Evolutionary conservation across 352 stramenopile species (phyloP).

Genomic region (Phytopythium sindhum): DNA sequence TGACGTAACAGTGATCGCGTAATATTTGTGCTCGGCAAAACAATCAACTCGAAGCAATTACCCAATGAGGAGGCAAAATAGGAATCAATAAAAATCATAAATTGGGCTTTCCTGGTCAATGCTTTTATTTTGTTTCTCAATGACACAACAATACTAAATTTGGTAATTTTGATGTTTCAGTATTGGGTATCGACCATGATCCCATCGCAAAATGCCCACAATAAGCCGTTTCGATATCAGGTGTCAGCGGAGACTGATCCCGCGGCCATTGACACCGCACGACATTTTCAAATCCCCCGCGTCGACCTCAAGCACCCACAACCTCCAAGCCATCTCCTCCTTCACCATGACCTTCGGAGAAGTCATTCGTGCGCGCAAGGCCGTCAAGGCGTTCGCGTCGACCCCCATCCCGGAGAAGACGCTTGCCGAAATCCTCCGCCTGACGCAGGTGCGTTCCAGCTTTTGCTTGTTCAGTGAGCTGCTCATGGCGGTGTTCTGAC

Average conservation of each 20-base stretch:
- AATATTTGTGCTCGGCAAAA: neutral
- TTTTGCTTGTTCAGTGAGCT: neutral
- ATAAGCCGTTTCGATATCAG: no score
- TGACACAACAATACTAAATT: no score
- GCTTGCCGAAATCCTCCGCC: conserved; percentile 55
- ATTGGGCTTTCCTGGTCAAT: no score
- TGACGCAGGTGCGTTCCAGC: conserved; percentile 42
- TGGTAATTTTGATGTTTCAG: no score
- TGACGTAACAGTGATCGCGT: neutral
- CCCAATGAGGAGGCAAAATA: no score
- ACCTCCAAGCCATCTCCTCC: neutral
- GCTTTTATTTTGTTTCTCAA: no score
- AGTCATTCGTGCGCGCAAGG: conserved; percentile 29
- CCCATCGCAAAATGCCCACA: no score
- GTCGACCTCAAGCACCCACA: neutral
- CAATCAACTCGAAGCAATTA: neutral
- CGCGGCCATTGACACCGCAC: neutral
- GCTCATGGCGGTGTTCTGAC: neutral
- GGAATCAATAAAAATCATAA: no score
- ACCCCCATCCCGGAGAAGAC: conserved; percentile 46
- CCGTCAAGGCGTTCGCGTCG: conserved; percentile 41
- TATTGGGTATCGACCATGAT: no score
- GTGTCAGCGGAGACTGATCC: no score
- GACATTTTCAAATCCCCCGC: neutral
- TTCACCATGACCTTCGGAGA: neutral